Percentiles rank a stretch among this genome's conserved stretches.
phyloP scores from a whole-genome alignment of 768 basidiomycete genomes.

The Lepiota brunneoincarnata region DNA sequence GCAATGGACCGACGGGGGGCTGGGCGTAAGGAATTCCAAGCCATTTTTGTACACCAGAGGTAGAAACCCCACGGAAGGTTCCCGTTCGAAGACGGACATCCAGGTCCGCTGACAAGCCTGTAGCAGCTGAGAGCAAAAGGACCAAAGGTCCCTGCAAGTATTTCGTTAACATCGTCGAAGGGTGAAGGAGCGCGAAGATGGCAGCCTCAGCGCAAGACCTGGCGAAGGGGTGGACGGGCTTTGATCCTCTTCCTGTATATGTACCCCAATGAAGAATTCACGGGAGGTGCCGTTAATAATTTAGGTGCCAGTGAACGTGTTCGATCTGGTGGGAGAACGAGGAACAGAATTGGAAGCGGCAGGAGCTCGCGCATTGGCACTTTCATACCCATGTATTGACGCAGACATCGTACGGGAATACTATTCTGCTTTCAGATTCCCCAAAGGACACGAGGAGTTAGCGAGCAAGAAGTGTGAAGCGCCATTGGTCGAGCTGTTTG shows the following conservation, averaged over 20 bases:
- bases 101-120: constrained; percentile 20
- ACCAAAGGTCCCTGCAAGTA: background rate
- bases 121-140: constrained; percentile 7
- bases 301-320: no score
- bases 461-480: no score
- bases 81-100: constrained; percentile 41
- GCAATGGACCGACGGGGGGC: constrained; percentile 51
- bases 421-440: background rate
- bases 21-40: constrained; percentile 60
- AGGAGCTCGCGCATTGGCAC: no score
- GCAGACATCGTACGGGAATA: background rate
- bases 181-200: background rate
- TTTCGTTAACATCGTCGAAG: background rate
- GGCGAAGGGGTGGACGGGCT: no score
- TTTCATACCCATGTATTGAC: no score
- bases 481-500: background rate
- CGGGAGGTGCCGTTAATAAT: background rate
- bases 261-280: no score
- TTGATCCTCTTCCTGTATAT: no score
- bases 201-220: no score
- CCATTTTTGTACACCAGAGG: constrained; percentile 49
- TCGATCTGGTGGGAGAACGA: no score
- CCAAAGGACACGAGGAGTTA: no score
- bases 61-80: constrained; percentile 42
- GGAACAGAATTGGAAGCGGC: no score